These are phyloP conservation scores for maize (Zea mays) DNA, from an alignment of 176 grass and related monocot species.

Conservation along the genomic window Zm-B73-REFERENCE-NAM-5.0 NC_050101.1:171167501-171168000, in stretches of 20 bases:
- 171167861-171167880: too few relatives aligned
- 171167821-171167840: neutral
- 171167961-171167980: neutral
- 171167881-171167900: neutral
- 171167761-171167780: too few relatives aligned
- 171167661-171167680: neutral
- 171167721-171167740: too few relatives aligned
- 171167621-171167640: neutral
- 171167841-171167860: neutral
- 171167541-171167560: too few relatives aligned
- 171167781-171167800: too few relatives aligned
- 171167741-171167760: too few relatives aligned
- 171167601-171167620: neutral
- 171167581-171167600: neutral
- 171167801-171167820: neutral
- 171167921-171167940: neutral
- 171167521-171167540: too few relatives aligned
- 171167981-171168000: neutral
- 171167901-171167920: neutral
- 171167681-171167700: neutral
- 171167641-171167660: neutral
- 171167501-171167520: too few relatives aligned
- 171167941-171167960: neutral
- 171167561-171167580: neutral
- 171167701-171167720: too few relatives aligned